phyloP scores from a whole-genome alignment of 2,329 filamentous ascomycete genomes.

The Trichoderma afroharzianum region DNA sequence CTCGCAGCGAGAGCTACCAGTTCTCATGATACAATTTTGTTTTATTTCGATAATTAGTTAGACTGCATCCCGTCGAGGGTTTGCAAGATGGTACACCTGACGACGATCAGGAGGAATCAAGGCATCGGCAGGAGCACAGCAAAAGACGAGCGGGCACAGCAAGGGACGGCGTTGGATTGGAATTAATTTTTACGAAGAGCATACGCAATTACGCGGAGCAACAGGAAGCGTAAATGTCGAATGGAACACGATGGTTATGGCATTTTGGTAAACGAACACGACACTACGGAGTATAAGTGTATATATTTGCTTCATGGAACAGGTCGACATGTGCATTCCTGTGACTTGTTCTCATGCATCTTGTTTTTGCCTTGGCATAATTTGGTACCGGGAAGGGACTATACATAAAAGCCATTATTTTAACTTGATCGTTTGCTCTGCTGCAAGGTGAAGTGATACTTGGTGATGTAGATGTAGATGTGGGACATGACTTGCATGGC shows the following conservation, averaged over 20 bases:
- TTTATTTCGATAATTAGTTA: not conserved
- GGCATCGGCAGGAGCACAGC: conserved; percentile 1
- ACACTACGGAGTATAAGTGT: not conserved
- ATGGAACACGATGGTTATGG: conserved; percentile 10
- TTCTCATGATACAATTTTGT: conserved; percentile 18
- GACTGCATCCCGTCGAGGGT: not conserved
- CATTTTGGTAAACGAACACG: not conserved
- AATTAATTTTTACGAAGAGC: not conserved
- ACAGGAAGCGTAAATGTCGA: conserved; percentile 14
- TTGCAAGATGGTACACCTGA: not conserved
- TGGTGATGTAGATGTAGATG: not conserved
- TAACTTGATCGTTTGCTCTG: not conserved
- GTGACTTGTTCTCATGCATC: not conserved
- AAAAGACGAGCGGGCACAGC: conserved; percentile 10
- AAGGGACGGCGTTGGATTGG: conserved; percentile 3
- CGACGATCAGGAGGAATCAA: not conserved
- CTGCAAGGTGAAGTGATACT: not conserved
- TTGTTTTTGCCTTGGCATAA: not conserved
- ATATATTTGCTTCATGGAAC: not conserved
- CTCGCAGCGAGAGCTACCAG: conserved; percentile 34
- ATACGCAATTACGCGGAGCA: conserved; percentile 5
- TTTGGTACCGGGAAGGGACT: not conserved
- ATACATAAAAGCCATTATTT: not conserved
- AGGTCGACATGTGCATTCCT: not conserved
- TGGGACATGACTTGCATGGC: conserved; percentile 4